A percentile compares a stretch with the other conserved stretches of the same genome.
These are phyloP conservation scores for Capronia coronata DNA, from an alignment of 2,329 filamentous ascomycete genomes.

Conservation along the genomic window DNA sequence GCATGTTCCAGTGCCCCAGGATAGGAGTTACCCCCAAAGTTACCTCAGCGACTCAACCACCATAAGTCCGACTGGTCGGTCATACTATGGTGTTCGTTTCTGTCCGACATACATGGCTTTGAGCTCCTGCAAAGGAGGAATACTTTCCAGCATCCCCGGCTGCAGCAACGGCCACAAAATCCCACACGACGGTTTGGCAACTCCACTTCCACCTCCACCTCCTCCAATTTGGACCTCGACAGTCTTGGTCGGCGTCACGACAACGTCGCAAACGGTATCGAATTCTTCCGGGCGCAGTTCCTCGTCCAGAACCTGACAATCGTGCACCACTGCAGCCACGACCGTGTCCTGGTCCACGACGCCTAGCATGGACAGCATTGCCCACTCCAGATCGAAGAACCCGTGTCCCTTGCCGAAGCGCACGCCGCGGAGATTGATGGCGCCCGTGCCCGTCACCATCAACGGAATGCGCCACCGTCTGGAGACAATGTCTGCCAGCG, in stretches of 20 bases:
- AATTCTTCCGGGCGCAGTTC: slow-evolving; percentile 34
- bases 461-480: slow-evolving; percentile 31
- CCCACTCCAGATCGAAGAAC: slow-evolving; percentile 43
- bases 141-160: slow-evolving; percentile 35
- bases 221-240: slow-evolving; percentile 27
- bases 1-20: too few relatives aligned
- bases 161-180: slow-evolving; percentile 38
- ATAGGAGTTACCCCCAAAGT: too few relatives aligned
- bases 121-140: slow-evolving; percentile 26
- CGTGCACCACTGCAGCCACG: slow-evolving; percentile 37
- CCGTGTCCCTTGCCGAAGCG: slow-evolving; percentile 39
- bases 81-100: too few relatives aligned
- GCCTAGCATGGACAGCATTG: slow-evolving; percentile 35
- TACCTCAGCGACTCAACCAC: too few relatives aligned
- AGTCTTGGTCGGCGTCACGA: slow-evolving; percentile 35
- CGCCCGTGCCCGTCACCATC: slow-evolving; percentile 39
- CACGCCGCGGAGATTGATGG: slow-evolving; percentile 37
- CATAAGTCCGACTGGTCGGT: too few relatives aligned
- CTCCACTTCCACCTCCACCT: slow-evolving; percentile 8
- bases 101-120: too few relatives aligned
- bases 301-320: slow-evolving; percentile 39
- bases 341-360: slow-evolving; percentile 29
- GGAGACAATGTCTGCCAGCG: slow-evolving; percentile 35
- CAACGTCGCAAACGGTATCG: slow-evolving; percentile 40
- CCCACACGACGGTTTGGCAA: slow-evolving; percentile 33